These are phyloP conservation scores for Hanseniaspora hatyaiensis DNA, from an alignment of 805 yeast genomes.

Conservation along the genomic window DNA sequence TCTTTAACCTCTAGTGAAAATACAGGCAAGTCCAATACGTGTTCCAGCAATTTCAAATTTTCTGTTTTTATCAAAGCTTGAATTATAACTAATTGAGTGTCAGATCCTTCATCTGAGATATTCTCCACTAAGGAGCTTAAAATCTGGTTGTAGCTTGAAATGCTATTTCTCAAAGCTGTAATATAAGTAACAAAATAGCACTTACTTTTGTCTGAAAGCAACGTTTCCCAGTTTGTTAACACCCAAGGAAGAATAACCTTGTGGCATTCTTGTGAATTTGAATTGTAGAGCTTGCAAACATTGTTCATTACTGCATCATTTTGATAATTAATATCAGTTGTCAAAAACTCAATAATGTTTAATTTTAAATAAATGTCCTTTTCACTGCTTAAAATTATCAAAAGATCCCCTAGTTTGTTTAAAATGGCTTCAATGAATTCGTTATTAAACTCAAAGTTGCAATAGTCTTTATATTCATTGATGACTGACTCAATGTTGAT, in stretches of 20 bases:
- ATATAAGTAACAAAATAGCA: constrained; percentile 5
- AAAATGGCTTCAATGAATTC: constrained; percentile 43
- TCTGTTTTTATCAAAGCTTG: constrained; percentile 4
- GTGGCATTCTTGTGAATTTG: not conserved
- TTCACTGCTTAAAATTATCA: constrained; percentile 1
- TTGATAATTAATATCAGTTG: constrained; percentile 13
- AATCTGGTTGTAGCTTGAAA: not conserved
- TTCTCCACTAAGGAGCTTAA: not conserved
- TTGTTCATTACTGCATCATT: constrained; percentile 14
- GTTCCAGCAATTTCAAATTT: not conserved
- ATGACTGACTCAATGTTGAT: constrained; percentile 37
- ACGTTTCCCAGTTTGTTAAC: constrained; percentile 8
- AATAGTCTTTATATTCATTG: constrained; percentile 63
- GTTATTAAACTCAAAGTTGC: constrained; percentile 67
- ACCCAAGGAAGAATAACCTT: constrained; percentile 8
- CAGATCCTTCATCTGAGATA: constrained; percentile 14
- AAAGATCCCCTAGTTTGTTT: constrained; percentile 7
- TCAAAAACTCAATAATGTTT: constrained; percentile 6
- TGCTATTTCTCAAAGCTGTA: not conserved
- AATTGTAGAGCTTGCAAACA: not conserved
- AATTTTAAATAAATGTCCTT: not conserved
- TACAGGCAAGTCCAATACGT: not conserved
- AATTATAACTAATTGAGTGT: constrained; percentile 10
- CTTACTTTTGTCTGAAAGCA: constrained; percentile 8
- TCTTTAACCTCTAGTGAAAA: constrained; percentile 10